phyloP scores from a whole-genome alignment of 2,329 filamentous ascomycete genomes.

The Verticillium dahliae region DNA sequence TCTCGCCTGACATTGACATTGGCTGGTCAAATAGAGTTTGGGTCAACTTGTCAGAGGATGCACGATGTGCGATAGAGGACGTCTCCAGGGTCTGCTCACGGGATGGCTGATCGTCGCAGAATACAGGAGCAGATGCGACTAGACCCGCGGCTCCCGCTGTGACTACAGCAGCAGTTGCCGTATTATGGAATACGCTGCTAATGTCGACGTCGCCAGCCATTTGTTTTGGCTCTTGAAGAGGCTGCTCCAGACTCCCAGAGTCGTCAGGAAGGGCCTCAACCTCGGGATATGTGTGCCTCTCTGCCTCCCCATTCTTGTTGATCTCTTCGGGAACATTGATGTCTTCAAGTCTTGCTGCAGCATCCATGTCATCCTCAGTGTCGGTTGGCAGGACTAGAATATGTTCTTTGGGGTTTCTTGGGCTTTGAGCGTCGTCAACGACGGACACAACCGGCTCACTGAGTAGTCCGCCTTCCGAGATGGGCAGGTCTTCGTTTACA shows the following conservation, averaged over 20 bases:
- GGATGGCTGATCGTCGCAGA: neutral
- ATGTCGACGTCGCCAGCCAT: neutral
- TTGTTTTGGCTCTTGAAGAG: neutral
- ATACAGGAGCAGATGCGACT: neutral
- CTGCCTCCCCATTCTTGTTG: neutral
- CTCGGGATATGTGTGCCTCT: neutral
- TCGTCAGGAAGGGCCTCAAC: neutral
- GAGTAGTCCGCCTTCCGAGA: too few relatives aligned
- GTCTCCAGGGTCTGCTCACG: neutral
- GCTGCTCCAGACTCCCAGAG: neutral
- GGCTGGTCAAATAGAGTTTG: constrained; percentile 4
- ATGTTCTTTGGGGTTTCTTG: too few relatives aligned
- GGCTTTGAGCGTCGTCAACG: too few relatives aligned
- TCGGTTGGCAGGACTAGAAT: too few relatives aligned
- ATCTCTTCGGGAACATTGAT: neutral
- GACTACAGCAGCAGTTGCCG: neutral
- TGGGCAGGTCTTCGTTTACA: too few relatives aligned
- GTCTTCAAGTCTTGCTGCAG: neutral
- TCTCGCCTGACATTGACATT: neutral
- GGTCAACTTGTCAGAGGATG: constrained; percentile 10
- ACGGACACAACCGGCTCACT: too few relatives aligned
- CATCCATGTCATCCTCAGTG: too few relatives aligned
- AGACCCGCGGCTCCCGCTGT: constrained; percentile 1
- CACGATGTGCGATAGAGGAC: neutral
- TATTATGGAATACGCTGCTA: neutral